Evolutionary conservation across 225 moss, liverwort and hornwort species (phyloP), one percentile per base, ranked within the genome.

Genomic region (Sphagnum tenellum): DNA sequence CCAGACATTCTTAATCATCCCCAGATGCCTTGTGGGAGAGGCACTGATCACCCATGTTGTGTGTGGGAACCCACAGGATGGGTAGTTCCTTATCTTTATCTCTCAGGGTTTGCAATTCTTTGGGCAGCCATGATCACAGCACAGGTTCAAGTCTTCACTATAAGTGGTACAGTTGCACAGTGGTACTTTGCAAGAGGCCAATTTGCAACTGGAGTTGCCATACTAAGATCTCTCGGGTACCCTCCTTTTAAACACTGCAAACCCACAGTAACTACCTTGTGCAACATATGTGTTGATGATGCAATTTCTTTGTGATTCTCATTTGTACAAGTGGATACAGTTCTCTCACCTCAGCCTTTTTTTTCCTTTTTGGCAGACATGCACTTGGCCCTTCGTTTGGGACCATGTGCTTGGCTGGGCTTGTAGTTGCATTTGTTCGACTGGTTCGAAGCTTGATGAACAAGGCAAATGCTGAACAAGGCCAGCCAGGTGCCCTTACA

Each of bases 301-400:
- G 29, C 29, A 29, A 29, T 29, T 29, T 29, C 29, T 29, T 29
- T 29, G 29, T 29, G 29, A 29, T 29, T 29, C 29, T 29, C 29
- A 29, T 29, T 29, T 29, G 29, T 29, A 29, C 0, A 1, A 29
- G 29, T 29, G 29, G 29, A 29, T 29, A 29, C 29, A 29, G 29
- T 29, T 29, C 29, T 29, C 29, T 29, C 29, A 29, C 29, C 29
- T 29, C 29, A 29, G 29, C 29, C 29, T 29, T 29, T 29, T 29
- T 0, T 29, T 29, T 29, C 29, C 29, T 29, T 29, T 29, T 29
- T 29, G 29, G 10, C 87, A 89, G 87, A 63, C 73, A 71, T 74
- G 81, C 81, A 6, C 84, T 78, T 60, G 91, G 94, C 12, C 86
- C 94, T 9, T 88, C 88, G 29, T 91, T 88, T 53, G 91, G 94